Conservation (phyloP, 768 basidiomycete species). For the Pleurotus ostreatus region DNA sequence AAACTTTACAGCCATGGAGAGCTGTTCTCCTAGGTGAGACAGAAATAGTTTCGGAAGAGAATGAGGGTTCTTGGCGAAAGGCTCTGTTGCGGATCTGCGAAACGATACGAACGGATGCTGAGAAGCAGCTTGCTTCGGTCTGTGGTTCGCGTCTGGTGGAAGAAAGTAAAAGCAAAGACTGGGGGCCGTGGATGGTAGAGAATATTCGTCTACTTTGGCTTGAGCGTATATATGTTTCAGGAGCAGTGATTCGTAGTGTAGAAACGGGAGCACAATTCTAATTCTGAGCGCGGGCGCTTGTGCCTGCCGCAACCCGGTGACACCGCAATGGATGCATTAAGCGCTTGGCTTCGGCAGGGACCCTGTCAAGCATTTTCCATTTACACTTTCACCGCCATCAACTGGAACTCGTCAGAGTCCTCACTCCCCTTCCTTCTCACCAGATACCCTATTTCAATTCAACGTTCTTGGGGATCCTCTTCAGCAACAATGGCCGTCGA, state of each 20-base stretch:
- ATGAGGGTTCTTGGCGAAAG: conserved; percentile 43
- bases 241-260: conserved; percentile 42
- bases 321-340: not conserved
- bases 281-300: not conserved
- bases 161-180: conserved; percentile 7
- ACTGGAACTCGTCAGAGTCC: not conserved
- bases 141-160: conserved; percentile 11
- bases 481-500: conserved; percentile 59
- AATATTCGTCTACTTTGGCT: conserved; percentile 52
- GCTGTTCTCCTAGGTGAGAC: conserved; percentile 46
- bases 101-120: conserved; percentile 28
- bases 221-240: conserved; percentile 55
- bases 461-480: not conserved
- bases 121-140: conserved; percentile 11
- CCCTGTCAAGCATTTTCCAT: conserved; percentile 10
- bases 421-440: conserved; percentile 10
- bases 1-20: conserved; percentile 44
- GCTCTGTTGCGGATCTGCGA: conserved; percentile 37
- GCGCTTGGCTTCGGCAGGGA: not conserved
- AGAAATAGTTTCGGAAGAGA: conserved; percentile 41
- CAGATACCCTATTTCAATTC: not conserved
- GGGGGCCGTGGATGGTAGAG: conserved; percentile 23
- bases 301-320: not conserved
- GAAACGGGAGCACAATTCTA: conserved; percentile 46
- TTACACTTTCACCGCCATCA: conserved; percentile 9